Base-by-base conservation (phyloP, 805 yeast species). In the Suhomyces sp. region DNA sequence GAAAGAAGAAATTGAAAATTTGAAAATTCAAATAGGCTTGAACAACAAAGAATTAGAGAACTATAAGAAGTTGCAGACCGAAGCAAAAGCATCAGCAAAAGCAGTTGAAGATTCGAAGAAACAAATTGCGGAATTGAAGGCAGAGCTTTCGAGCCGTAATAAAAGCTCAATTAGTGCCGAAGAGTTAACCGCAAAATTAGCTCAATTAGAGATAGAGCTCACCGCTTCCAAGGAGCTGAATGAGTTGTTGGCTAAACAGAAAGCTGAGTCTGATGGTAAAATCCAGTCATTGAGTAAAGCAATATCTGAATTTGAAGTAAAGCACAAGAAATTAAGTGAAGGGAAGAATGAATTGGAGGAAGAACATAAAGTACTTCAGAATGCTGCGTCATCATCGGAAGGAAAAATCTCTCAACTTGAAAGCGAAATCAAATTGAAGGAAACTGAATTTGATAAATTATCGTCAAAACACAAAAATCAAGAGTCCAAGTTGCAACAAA, bases 371-470 rank as follows among this genome's bases (percentile, higher is more conserved):
- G 6, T 10, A 3, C 29, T 26, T 11, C 7, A 17, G 11, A 16
- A 17, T 17, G 4, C 29, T 26, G 19, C 17, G 8, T 9, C 15
- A 11, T 19, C 15, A 17, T 26, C n/a, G 20, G 17, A 6, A 15
- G 12, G 13, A 7, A 19, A 26, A 26, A 26, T 11, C 5, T 7
- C 15, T 2, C n/a, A 26, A n/a, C 29, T 26, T 15, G 20, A 5
- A 26, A 26, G 17, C 7, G 26, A 27, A 18, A 14, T 31, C 4
- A 26, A 23, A 19, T 21, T 20, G 22, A 25, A 30, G 18, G 33
- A 22, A 21, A 7, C 28, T 6, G 18, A 25, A 6, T 25, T 25
- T 9, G 15, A 11, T 12, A 6, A 9, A 12, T 6, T 25, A 23
- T 6, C 9, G 6, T 6, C 6, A 11, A 23, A 23, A 13, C 25